Base-by-base conservation (phyloP, 1,284 basidiomycete genomes). In the Phlebopus sp. region DNA sequence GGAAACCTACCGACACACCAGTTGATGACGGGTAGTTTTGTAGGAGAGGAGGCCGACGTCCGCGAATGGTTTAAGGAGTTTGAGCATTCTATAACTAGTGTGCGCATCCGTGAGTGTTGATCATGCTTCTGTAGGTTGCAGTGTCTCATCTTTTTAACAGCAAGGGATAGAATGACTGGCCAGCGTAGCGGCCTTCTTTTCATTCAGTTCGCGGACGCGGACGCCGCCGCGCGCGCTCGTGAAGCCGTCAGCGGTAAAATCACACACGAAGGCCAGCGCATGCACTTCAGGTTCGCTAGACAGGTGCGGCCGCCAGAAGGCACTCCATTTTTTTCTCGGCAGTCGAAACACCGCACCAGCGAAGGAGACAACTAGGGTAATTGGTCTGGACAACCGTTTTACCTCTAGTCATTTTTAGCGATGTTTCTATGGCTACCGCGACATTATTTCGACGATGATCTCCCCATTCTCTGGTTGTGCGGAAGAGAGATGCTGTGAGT, bases 11-110 rank as follows among this genome's bases (percentile, higher is more conserved):
- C 27, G 5, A 17, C 1, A 3, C 55, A 55, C 5, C 76, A 76
- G n/a, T 63, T 81, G 19, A 71, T 69, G 55, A 63, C 79, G 49
- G 30, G 27, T n/a, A 46, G 60, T 39, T 74, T 70, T 50, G 38
- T 49, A 6, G 69, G 64, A 1, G 56, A 59, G 14, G 53, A 58
- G 8, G 64, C 29, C 4, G 50, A 52, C 23, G 47, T 60, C 14
- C 55, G 52, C 13, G 37, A 8, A 6, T 43, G 60, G 47, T 64
- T 64, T 47, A 51, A 46, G 3, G 25, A 31, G 52, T 15, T 52
- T 72, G 32, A 60, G 58, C 15, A 54, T 2, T 35, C 29, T 27
- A 51, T 66, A 9, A 18, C 42, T 34, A 50, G 31, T 9, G 55
- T 64, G 11, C 55, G 66, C 14, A 52, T 62, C 30, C 17, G 66